Evolutionary conservation across 1,284 basidiomycete species (phyloP), one percentile per base, ranked within the genome.

Genomic region (Ganoderma lingzhi): DNA sequence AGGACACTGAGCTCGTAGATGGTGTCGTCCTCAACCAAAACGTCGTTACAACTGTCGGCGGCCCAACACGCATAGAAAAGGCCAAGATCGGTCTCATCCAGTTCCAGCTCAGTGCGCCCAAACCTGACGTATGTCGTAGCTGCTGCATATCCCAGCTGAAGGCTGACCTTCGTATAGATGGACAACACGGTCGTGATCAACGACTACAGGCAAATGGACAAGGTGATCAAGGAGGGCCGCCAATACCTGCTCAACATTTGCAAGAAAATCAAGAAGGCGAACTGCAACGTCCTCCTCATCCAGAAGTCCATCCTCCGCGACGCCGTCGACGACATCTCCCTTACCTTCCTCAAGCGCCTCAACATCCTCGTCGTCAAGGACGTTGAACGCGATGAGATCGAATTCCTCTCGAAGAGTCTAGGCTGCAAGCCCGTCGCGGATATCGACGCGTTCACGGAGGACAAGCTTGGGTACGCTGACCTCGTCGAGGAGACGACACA

Each of bases 161-260:
- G 8, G 0, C 10, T 42, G 23, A 17, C 12, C 28, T 35, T 64
- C 41, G 61, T 62, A 19, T 73, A 98, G 96, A 99, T 99, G 98
- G 98, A 99, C 84, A 99, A 99, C 85, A 98, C 98, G 45, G 97
- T 99, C 61, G 94, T 99, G 58, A 98, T 99, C 76, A 99, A 98
- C 78, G 97, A 99, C 83, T 99, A 99, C 85, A 92, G 98, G 48
- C 98, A 99, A 83, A 99, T 99, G 97, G 98, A 99, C 88, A 99
- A 98, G 83, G 97, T 99, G 73, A 93, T 99, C 81, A 99, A 99
- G 83, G 98, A 99, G 83, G 97, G 97, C 75, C 93, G 97, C 61
- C 96, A 98, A 83, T 99, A 99, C 82, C 89, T 99, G 72, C 90
- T 99, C 78, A 99, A 98, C 83, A 90, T 99, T 73, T 98, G 96